These are phyloP conservation scores for Leccinum solheimii DNA, from an alignment of 1,284 basidiomycete species.

Conservation along the genomic window DNA sequence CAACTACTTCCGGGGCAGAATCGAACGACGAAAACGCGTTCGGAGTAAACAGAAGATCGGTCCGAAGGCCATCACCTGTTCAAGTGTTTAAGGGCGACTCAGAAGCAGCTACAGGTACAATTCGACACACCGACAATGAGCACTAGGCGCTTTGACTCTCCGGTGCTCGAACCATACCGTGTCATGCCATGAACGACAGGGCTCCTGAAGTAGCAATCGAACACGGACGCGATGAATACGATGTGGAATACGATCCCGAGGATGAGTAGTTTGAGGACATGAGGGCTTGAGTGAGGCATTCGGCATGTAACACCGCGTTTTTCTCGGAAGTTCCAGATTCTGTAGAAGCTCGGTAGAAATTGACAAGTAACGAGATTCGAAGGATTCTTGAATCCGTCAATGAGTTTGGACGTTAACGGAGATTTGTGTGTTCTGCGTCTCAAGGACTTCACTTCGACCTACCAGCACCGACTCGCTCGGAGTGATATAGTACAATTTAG, in stretches of 20 bases:
- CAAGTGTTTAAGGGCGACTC: not conserved
- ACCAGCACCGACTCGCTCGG: not conserved
- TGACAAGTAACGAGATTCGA: not conserved
- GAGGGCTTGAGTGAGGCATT: conserved; percentile 20
- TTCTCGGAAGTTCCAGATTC: not conserved
- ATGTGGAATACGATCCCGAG: conserved; percentile 76
- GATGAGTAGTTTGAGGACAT: conserved; percentile 47
- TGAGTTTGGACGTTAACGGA: not conserved
- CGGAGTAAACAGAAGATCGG: conserved; percentile 75
- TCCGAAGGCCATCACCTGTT: conserved; percentile 79
- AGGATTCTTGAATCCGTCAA: not conserved
- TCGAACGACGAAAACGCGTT: conserved; percentile 58
- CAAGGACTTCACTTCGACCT: not conserved
- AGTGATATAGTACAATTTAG: not conserved
- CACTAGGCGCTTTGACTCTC: conserved; percentile 72
- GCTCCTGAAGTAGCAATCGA: conserved; percentile 89
- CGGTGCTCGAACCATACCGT: conserved; percentile 45
- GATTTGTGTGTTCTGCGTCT: not conserved
- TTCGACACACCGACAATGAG: conserved; percentile 69
- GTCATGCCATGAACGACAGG: conserved; percentile 77
- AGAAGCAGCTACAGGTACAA: not conserved
- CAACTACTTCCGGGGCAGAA: conserved; percentile 62
- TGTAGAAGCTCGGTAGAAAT: not conserved
- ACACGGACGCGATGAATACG: conserved; percentile 72
- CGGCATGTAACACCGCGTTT: conserved; percentile 3